Conservation (phyloP, 768 basidiomycete species). For the Punctularia strigosozonata region DNA sequence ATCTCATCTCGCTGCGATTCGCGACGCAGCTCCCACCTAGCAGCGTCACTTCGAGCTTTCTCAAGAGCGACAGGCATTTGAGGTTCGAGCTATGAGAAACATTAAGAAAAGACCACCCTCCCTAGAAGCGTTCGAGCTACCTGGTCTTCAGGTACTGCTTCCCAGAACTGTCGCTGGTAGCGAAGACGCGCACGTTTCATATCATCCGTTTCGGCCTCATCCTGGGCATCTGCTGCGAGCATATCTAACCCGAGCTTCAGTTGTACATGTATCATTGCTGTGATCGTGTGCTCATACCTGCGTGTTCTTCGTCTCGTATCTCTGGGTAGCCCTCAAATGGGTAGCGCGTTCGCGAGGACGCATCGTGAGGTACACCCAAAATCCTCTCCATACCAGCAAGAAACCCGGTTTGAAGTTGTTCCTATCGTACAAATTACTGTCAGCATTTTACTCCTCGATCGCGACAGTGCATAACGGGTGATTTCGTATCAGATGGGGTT, state of each 20-base stretch:
- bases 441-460: slow-evolving; percentile 4
- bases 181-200: slow-evolving; percentile 46
- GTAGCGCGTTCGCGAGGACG: slow-evolving; percentile 2
- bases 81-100: slow-evolving; percentile 35
- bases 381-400: slow-evolving; percentile 69
- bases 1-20: neutral
- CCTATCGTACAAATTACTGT: slow-evolving; percentile 30
- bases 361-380: slow-evolving; percentile 39
- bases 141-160: slow-evolving; percentile 58
- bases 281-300: no score
- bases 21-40: slow-evolving; percentile 9
- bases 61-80: slow-evolving; percentile 47
- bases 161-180: slow-evolving; percentile 71
- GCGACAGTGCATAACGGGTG: slow-evolving; percentile 4
- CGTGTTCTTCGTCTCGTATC: no score
- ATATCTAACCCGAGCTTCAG: slow-evolving; percentile 32
- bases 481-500: slow-evolving; percentile 53
- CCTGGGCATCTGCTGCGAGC: slow-evolving; percentile 49
- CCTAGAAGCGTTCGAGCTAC: slow-evolving; percentile 24
- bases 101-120: slow-evolving; percentile 5
- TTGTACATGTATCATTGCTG: no score
- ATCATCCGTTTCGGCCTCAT: slow-evolving; percentile 44
- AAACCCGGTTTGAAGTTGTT: slow-evolving; percentile 70
- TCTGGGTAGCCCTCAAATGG: neutral
- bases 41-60: slow-evolving; percentile 29